These are phyloP conservation scores for Yamadazyma scolyti DNA, from an alignment of 805 yeast genomes.

Conservation along the genomic window DNA sequence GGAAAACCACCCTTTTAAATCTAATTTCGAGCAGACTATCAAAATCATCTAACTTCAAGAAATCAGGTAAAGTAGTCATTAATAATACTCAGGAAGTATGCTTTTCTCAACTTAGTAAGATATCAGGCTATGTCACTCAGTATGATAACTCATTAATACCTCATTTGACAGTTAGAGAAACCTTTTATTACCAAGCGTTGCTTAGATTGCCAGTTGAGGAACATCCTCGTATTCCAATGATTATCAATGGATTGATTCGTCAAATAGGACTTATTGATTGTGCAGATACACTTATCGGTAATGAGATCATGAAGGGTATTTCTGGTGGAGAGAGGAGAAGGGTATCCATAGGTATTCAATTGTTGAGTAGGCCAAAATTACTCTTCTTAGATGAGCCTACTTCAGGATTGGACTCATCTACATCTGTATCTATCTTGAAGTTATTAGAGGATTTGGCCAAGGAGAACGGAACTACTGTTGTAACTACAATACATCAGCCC, in stretches of 20 bases:
- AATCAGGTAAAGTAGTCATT: constrained; percentile 23
- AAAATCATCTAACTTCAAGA: constrained; percentile 12
- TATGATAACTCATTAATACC: constrained; percentile 73
- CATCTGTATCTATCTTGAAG: constrained; percentile 63
- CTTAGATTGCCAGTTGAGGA: constrained; percentile 50
- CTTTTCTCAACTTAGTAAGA: constrained; percentile 20
- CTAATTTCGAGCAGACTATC: constrained; percentile 48
- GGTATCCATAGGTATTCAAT: constrained; percentile 76
- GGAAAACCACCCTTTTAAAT: constrained; percentile 39
- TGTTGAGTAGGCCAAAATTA: constrained; percentile 67
- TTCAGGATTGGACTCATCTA: constrained; percentile 80
- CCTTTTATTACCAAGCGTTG: constrained; percentile 66
- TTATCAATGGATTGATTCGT: constrained; percentile 57
- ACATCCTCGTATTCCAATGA: constrained; percentile 38
- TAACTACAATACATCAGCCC: constrained; percentile 82
- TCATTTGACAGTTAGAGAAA: constrained; percentile 73
- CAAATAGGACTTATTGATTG: constrained; percentile 70
- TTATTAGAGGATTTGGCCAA: constrained; percentile 55
- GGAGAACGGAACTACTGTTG: constrained; percentile 61
- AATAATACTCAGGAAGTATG: constrained; percentile 24
- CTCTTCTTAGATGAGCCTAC: constrained; percentile 84
- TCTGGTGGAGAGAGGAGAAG: constrained; percentile 68
- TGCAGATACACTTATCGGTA: constrained; percentile 59
- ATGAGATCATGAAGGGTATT: constrained; percentile 35
- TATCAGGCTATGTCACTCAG: constrained; percentile 76